Evolutionary conservation across 176 grass and related monocot genomes (phyloP).

Genomic region (Melocanna baccifera): DNA sequence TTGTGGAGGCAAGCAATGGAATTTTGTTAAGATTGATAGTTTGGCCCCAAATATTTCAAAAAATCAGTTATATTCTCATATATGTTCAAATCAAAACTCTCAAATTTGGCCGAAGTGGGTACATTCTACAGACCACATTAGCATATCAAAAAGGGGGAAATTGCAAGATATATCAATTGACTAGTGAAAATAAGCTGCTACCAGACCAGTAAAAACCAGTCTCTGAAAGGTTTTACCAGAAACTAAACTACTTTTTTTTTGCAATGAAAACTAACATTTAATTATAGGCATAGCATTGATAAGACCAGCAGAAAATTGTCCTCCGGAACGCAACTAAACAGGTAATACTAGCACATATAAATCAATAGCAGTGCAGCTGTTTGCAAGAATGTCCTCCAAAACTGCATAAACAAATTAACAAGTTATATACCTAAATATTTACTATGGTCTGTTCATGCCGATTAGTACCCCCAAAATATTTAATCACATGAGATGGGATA

Average conservation of each 20-base stretch:
- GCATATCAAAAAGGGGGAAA: no score
- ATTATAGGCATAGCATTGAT: no score
- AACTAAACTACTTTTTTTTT: neutral
- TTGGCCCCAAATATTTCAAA: neutral
- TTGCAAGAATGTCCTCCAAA: neutral
- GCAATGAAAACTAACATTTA: neutral
- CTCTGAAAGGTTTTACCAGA: neutral
- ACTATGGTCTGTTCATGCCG: neutral
- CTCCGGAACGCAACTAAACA: neutral
- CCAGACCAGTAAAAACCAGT: neutral
- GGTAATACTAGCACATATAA: no score
- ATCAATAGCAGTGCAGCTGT: neutral
- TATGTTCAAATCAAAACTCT: neutral
- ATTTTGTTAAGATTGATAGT: neutral
- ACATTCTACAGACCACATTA: no score
- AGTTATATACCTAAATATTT: neutral
- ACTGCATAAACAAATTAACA: neutral
- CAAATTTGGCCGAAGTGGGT: neutral
- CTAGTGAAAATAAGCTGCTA: neutral
- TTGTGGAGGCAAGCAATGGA: neutral
- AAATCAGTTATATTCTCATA: neutral
- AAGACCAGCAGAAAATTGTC: no score
- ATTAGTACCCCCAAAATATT: neutral
- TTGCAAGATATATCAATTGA: neutral
- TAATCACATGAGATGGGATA: neutral